Base-by-base conservation (phyloP, 2,329 filamentous ascomycete species). In the Xylaria sp. region DNA sequence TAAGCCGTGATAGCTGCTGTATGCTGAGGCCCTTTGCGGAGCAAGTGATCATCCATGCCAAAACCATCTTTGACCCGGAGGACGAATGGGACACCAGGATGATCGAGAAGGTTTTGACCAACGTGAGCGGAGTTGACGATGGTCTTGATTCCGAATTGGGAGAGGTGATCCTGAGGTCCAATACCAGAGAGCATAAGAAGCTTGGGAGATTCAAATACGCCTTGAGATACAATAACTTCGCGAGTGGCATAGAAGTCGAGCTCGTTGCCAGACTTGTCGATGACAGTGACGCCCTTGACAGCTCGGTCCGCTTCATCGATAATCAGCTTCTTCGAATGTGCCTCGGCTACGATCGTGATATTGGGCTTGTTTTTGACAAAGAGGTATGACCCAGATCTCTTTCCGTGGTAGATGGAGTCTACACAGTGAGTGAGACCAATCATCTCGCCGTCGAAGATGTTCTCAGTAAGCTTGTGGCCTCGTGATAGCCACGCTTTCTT, bases 141-240 rank as follows among this genome's bases (percentile, higher is more conserved):
- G 0, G 87, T 79, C 1, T 81, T 74, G 70, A 91, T 90, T n/a
- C 81, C 78, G 74, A 87, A 83, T 61, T 81, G 80, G 23, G 82
- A 70, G 6, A 92, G 83, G 71, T 89, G 85, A 0, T 80, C 75
- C 11, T 78, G 74, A 0, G 88, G 88, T 0, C 89, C 89, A 40
- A 92, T 83, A n/a, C 90, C 90, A 60, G 83, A 87, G 1, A 91
- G 84, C 79, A 89, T 88, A 13, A 92, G 85, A 2, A 92, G 79
- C 77, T 92, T 89, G 6, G 89, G 88, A 1, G 86, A 85, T 79
- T 91, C 89, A 78, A 87, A 91, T 0, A 87, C 84, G 20, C 89
- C 89, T 17, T 79, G 76, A 0, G 82, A 81, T 3, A 86, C 76
- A 10, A 81, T 84, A 9, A 85, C 84, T 74, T 86, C 84, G 79